Evolutionary conservation across 805 yeast species (phyloP).

Genomic region (Candida loeiensis): DNA sequence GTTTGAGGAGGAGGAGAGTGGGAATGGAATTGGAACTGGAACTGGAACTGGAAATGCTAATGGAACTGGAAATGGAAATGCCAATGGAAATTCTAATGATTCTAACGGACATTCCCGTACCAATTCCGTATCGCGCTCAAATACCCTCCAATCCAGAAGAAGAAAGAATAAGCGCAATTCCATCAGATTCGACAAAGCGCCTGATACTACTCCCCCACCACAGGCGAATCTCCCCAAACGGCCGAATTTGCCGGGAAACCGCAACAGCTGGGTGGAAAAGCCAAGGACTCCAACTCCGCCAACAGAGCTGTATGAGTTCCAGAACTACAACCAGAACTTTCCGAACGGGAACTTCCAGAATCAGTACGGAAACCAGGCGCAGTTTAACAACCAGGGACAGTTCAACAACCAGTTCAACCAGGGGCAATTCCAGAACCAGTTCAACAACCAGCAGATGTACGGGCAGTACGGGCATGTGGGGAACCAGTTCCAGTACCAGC

Average conservation of each 20-base stretch:
- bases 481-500: constrained; percentile 2
- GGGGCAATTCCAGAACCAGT: constrained; percentile 6
- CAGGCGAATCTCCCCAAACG: constrained; percentile 20
- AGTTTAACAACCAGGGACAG: constrained; percentile 2
- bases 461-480: constrained; percentile 10
- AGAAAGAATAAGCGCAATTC: constrained; percentile 36
- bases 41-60: constrained; percentile 1
- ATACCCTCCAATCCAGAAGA: constrained; percentile 21
- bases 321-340: constrained; percentile 10
- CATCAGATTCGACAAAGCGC: constrained; percentile 24
- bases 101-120: constrained; percentile 8
- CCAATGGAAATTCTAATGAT: not conserved
- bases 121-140: constrained; percentile 15
- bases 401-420: constrained; percentile 8
- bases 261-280: constrained; percentile 11
- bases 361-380: constrained; percentile 8
- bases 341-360: constrained; percentile 5
- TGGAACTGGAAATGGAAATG: not conserved
- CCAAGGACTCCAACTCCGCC: constrained; percentile 30
- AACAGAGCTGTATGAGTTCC: not conserved
- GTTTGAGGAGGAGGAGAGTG: constrained; percentile 29
- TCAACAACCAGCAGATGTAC: constrained; percentile 8
- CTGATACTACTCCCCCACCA: constrained; percentile 18
- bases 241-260: constrained; percentile 12
- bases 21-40: not conserved